Evolutionary conservation across 129 eudicot genomes (phyloP).

Genomic region (Solidago caesia): DNA sequence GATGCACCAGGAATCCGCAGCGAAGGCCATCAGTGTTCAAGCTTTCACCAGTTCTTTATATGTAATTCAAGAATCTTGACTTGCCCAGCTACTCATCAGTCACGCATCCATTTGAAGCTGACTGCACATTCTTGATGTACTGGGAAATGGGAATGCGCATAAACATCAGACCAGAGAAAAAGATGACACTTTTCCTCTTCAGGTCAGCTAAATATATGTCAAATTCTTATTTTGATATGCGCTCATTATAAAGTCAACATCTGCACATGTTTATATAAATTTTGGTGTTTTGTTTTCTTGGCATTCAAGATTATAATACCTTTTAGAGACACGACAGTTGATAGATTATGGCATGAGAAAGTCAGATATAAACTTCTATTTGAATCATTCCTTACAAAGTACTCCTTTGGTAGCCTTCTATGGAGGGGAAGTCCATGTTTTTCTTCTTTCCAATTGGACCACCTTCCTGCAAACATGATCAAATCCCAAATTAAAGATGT

Average conservation of each 20-base stretch:
- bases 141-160: conserved; percentile 21
- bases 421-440: conserved; percentile 70
- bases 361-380: not conserved
- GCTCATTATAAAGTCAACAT: not conserved
- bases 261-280: not conserved
- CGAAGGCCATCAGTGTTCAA: conserved; percentile 5
- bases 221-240: not conserved
- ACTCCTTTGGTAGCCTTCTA: conserved; percentile 83
- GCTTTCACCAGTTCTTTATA: conserved; percentile 34
- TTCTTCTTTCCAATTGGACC: conserved; percentile 96
- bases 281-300: not conserved
- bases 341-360: not conserved
- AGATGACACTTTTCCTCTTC: not conserved
- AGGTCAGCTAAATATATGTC: not conserved
- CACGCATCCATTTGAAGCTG: conserved; percentile 94
- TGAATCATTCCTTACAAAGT: conserved; percentile 68
- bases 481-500: not conserved
- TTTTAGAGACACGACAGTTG: not conserved
- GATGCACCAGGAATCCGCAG: not conserved
- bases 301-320: not conserved
- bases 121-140: conserved; percentile 91
- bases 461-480: conserved; percentile 63
- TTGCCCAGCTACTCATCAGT: conserved; percentile 65
- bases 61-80: not conserved
- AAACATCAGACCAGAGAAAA: not conserved